Evolutionary conservation across 2,329 filamentous ascomycete genomes (phyloP).

Genomic region (Dothideomycetidae sp.): DNA sequence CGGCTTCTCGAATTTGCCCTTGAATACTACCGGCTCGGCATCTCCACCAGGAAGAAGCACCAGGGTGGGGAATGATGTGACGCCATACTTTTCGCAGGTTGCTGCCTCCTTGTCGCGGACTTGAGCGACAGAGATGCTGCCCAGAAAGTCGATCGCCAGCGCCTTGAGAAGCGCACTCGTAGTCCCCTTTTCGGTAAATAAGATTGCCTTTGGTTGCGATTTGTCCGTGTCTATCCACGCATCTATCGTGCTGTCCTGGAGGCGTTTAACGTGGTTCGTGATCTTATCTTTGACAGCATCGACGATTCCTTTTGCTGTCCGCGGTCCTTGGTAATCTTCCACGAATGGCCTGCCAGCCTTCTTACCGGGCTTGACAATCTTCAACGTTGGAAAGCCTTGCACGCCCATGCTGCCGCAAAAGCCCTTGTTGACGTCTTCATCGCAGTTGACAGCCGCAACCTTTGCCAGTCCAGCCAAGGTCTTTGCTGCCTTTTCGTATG

Average conservation of each 20-base stretch:
- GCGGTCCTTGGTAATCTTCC: constrained; percentile 78
- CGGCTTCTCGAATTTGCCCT: constrained; percentile 69
- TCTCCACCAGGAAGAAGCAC: constrained; percentile 62
- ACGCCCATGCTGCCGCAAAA: constrained; percentile 78
- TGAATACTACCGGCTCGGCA: constrained; percentile 55
- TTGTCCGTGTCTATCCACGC: constrained; percentile 55
- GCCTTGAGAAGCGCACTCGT: constrained; percentile 71
- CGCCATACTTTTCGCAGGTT: constrained; percentile 57
- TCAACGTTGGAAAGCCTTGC: constrained; percentile 88
- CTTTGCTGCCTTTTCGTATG: constrained; percentile 86
- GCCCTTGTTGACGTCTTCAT: constrained; percentile 81
- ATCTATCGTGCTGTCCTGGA: constrained; percentile 67
- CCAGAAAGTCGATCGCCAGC: constrained; percentile 81
- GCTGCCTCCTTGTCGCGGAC: constrained; percentile 66
- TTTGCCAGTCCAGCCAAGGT: constrained; percentile 84
- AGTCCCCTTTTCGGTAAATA: constrained; percentile 88
- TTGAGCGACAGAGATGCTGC: constrained; percentile 64
- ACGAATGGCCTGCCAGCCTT: constrained; percentile 66
- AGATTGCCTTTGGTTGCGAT: constrained; percentile 64
- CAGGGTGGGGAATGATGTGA: constrained; percentile 66
- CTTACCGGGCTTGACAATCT: constrained; percentile 77
- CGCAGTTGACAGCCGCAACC: constrained; percentile 88
- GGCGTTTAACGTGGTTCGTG: constrained; percentile 73
- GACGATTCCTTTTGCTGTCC: constrained; percentile 74
- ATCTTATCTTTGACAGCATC: constrained; percentile 77